phyloP scores from a whole-genome alignment of 2,329 filamentous ascomycete species.

The Cercospora nicotianae region DNA sequence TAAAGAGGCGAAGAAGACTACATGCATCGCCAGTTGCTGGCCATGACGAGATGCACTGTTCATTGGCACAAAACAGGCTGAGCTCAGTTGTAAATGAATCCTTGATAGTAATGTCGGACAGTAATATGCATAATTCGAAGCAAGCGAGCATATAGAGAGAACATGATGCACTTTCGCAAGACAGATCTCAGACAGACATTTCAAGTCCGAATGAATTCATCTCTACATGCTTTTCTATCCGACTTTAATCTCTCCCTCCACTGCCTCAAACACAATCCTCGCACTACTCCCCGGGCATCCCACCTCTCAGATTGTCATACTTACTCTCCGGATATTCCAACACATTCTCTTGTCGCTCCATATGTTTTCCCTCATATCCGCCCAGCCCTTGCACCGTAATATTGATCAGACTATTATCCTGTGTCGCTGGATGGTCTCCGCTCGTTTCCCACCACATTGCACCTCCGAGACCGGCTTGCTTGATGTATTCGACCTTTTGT shows the following conservation, averaged over 20 bases:
- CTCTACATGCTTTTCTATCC: neutral
- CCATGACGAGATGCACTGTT: neutral
- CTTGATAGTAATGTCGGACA: neutral
- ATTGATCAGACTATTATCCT: constrained; percentile 60
- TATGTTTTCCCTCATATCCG: constrained; percentile 40
- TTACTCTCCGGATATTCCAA: constrained; percentile 54
- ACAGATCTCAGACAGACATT: neutral
- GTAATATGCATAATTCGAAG: neutral
- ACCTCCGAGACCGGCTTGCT: constrained; percentile 68
- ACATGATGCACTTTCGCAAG: neutral
- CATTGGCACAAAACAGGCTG: neutral
- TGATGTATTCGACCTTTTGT: constrained; percentile 72
- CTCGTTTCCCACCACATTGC: constrained; percentile 98
- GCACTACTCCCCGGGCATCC: constrained; percentile 40
- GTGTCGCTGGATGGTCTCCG: constrained; percentile 63
- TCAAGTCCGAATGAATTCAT: neutral
- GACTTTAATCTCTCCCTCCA: neutral
- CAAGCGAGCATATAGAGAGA: neutral
- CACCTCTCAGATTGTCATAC: constrained; percentile 54
- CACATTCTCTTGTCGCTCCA: constrained; percentile 52
- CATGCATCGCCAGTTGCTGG: neutral
- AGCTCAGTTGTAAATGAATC: neutral
- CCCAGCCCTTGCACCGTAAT: constrained; percentile 45
- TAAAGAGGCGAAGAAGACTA: neutral
- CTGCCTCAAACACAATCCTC: neutral